A percentile compares a stretch with the other conserved stretches of the same genome.
phyloP scores from a whole-genome alignment of 139 green algal species.

The Dunaliella primolecta region DNA sequence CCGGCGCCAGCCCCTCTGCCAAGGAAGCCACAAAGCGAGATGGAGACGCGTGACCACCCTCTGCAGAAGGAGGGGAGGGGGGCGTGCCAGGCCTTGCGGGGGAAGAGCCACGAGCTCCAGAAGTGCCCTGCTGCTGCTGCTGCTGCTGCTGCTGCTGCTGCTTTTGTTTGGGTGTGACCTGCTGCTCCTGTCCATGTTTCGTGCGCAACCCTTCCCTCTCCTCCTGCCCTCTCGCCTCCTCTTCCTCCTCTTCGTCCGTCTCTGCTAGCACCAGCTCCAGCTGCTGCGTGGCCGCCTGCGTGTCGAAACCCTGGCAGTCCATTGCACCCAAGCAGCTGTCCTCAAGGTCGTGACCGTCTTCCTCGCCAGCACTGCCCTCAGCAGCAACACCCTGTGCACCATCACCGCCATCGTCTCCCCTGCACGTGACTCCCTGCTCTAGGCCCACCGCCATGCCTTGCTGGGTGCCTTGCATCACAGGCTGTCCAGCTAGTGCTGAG shows the following conservation, averaged over 20 bases:
- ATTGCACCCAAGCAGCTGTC: no score
- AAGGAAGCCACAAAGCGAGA: not conserved
- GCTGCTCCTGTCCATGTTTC: not conserved
- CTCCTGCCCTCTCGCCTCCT: not conserved
- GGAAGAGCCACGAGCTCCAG: no score
- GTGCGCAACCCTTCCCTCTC: not conserved
- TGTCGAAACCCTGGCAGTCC: not conserved
- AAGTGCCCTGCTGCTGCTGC: not conserved
- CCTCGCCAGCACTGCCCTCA: no score
- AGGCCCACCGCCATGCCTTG: no score
- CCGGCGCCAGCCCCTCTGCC: not conserved
- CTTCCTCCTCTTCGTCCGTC: not conserved
- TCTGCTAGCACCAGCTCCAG: slow-evolving; percentile 1
- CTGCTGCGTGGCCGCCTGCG: slow-evolving; percentile 4
- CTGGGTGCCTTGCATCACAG: no score
- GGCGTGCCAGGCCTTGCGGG: not conserved
- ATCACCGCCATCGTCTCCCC: no score
- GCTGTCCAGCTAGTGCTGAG: no score
- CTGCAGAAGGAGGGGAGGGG: not conserved
- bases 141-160: not conserved
- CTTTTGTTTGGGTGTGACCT: not conserved
- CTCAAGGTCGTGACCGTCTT: no score
- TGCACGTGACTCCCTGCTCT: no score
- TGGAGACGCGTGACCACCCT: not conserved
- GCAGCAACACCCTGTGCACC: no score